Base-by-base conservation (phyloP, 306 rosid species). In the Vachellia pachyceras region DNA sequence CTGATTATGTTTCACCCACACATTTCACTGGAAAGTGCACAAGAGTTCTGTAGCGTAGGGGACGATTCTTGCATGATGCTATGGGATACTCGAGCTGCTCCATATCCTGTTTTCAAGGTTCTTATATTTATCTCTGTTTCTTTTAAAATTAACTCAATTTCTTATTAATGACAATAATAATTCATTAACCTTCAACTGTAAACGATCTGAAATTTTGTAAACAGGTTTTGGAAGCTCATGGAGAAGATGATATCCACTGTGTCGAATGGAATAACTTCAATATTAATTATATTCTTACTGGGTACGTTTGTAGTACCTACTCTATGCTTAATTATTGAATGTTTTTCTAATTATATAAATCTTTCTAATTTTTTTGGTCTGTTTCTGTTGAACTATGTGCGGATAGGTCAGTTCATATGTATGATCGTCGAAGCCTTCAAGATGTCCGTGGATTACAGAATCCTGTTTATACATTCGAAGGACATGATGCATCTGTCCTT, bases 401-500 rank as follows among this genome's bases (percentile, higher is more conserved):
- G 39, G 99, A 96, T 85, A 94, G 87, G 82, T 84, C 98, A 18
- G 85, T 92, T 75, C 92, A 87, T 71, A 72, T 96, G 91, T 96
- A 89, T 77, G 99, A 96, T 87, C 97, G 97, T 23, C 98, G 99
- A 55, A 87, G 82, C 57, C 90, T 96, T 67, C 84, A 79, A 60
- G 84, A 84, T 57, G 80, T 77, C 0, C 89, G 92, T 50, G 87
- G 82, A 50, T 86, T 79, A 50, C 97, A 92, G 66, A 87, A 89
- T 39, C 94, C 99, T 70, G 82, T 95, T 52, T 72, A 87, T 81
- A 89, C 82, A 82, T 95, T 95, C 90, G 86, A 88, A 81, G 97
- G 97, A 50, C 99, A 95, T 80, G 89, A 85, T n/a, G 92, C 93
- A 42, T 90, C 98, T 25, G 94, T 95, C 85, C 93, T 90, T 64